phyloP scores from a whole-genome alignment of 2,329 filamentous ascomycete species.

The Escovopsis sp. region DNA sequence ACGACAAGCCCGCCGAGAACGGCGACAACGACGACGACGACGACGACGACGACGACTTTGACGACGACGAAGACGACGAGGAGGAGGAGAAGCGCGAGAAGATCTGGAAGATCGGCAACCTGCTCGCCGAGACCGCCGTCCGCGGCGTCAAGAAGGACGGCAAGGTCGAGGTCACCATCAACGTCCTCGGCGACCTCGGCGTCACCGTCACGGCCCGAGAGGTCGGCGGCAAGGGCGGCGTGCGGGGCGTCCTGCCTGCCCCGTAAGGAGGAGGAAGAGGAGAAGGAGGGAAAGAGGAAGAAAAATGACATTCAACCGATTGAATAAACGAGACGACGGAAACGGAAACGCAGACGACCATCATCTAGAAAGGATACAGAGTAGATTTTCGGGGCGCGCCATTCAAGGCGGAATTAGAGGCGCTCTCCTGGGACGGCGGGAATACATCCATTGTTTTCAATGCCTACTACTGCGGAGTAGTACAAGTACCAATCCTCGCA shows the following conservation, averaged over 20 bases:
- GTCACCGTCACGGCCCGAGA: constrained; percentile 73
- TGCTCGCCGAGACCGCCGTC: constrained; percentile 75
- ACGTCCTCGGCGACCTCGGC: constrained; percentile 64
- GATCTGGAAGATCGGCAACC: constrained; percentile 75
- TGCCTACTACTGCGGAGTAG: too few relatives aligned
- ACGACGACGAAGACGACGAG: constrained; percentile 56
- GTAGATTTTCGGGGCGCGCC: too few relatives aligned
- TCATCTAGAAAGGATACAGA: too few relatives aligned
- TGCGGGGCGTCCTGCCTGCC: constrained; percentile 43
- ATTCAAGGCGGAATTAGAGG: too few relatives aligned
- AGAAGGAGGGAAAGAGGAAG: not conserved
- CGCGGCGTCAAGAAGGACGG: constrained; percentile 71
- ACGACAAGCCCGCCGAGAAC: constrained; percentile 42
- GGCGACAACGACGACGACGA: constrained; percentile 48
- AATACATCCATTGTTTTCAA: too few relatives aligned
- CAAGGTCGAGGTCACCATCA: constrained; percentile 90
- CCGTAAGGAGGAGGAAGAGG: constrained; percentile 6
- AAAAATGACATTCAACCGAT: not conserved
- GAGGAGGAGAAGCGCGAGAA: constrained; percentile 80
- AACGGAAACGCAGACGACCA: too few relatives aligned
- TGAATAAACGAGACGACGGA: too few relatives aligned
- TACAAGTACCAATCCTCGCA: too few relatives aligned
- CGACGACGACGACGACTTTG: constrained; percentile 42
- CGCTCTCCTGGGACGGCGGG: too few relatives aligned
- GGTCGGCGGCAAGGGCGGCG: constrained; percentile 74